These are phyloP conservation scores for Aspergillus nidulans DNA, from an alignment of 495 filamentous ascomycete species.

Conservation along the genomic window DNA sequence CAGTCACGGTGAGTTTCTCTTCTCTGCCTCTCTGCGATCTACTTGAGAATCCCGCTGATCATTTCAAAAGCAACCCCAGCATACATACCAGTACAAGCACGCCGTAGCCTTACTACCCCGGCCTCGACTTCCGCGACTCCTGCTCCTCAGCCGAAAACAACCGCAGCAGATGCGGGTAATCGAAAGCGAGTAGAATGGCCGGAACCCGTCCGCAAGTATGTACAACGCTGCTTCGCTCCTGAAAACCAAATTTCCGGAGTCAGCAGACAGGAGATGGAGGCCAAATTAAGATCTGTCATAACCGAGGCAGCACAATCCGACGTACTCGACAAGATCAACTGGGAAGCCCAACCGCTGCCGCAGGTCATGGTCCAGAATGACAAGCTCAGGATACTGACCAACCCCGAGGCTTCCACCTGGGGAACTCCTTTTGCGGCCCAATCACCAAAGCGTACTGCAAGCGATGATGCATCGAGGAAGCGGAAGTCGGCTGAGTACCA, in stretches of 20 bases:
- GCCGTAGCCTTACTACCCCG: constrained; percentile 39
- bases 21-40: background rate
- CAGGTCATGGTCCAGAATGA: constrained; percentile 80
- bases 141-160: constrained; percentile 9
- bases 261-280: constrained; percentile 65
- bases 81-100: constrained; percentile 49
- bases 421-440: constrained; percentile 25
- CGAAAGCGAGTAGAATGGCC: constrained; percentile 64
- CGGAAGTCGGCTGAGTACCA: constrained; percentile 70
- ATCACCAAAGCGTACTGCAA: constrained; percentile 20
- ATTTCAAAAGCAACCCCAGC: constrained; percentile 34
- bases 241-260: constrained; percentile 65
- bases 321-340: constrained; percentile 68
- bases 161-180: constrained; percentile 13
- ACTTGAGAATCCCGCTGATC: background rate
- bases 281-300: constrained; percentile 81
- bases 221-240: constrained; percentile 75
- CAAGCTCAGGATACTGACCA: constrained; percentile 45
- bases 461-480: constrained; percentile 53
- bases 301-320: constrained; percentile 67
- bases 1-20: constrained; percentile 31
- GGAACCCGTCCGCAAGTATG: constrained; percentile 70
- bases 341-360: constrained; percentile 78
- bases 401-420: constrained; percentile 37
- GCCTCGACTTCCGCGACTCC: constrained; percentile 24